phyloP scores from a whole-genome alignment of 371 early-diverging fungal species.

The Mucor lusitanicus region DNA sequence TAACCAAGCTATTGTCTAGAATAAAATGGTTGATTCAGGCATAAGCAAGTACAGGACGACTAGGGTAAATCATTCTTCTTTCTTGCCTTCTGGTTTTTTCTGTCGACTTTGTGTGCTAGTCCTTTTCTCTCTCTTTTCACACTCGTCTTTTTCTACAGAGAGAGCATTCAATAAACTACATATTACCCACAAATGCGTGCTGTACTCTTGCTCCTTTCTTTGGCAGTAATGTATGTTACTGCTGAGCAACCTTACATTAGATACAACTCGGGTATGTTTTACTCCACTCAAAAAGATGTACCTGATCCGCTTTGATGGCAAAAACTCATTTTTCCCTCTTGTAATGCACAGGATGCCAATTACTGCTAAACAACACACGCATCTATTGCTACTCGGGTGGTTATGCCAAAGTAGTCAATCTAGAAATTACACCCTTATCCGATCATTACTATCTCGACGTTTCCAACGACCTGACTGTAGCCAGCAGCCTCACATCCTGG shows the following conservation, averaged over 20 bases:
- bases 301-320: background rate
- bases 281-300: background rate
- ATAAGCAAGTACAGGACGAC: background rate
- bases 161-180: background rate
- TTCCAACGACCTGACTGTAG: constrained; percentile 1
- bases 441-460: constrained; percentile 14
- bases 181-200: background rate
- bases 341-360: constrained; percentile 2
- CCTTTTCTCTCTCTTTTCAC: background rate
- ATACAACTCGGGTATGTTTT: constrained; percentile 6
- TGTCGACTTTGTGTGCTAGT: too few relatives aligned
- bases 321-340: too few relatives aligned
- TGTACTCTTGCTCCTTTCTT: background rate
- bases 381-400: constrained; percentile 16
- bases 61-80: background rate
- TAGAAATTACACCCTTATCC: background rate
- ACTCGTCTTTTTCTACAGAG: background rate
- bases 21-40: background rate
- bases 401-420: constrained; percentile 5
- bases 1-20: background rate
- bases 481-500: constrained; percentile 3
- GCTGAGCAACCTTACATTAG: constrained; percentile 6
- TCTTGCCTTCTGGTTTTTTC: background rate
- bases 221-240: background rate
- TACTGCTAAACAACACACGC: constrained; percentile 11